Evolutionary conservation across 495 filamentous ascomycete species (phyloP), one percentile per base, ranked within the genome.

Genomic region (Pseudevernia furfuracea): DNA sequence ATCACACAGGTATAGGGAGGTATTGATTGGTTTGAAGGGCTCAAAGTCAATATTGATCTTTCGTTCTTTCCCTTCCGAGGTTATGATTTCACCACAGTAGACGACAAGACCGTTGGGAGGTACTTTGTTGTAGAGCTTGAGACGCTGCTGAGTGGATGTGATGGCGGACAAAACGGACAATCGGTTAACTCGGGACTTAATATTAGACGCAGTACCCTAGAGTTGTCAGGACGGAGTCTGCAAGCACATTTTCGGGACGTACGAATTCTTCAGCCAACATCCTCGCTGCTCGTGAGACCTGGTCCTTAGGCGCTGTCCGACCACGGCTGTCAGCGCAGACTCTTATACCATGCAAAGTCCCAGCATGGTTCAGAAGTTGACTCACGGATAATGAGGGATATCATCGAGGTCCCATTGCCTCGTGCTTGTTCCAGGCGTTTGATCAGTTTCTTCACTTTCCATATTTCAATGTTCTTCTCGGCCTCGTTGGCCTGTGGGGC

Each of bases 221-320:
- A 61, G 41, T 10, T 38, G n/a, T 66, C 39, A 78, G 76, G 59
- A 75, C 60, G 34, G 49, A 36, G 30, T 62, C 8, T 38, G 58
- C 43, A 52, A 23, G 2, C n/a, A 39, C 1, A 55, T 28, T 17
- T 32, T 37, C 10, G 37, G 36, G 66, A 81, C 89, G 69, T 82
- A 96, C 92, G 74, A 92, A 97, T 88, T 97, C 93, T 96, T 98
- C 94, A 78, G 94, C 94, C 85, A 98, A 87, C 94, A 98, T 98
- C 83, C 96, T 96, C 48, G 95, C 91, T 44, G 91, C 90, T 65
- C 94, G 86, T 17, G 95, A 97, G 59, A 98, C 84, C 77, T 98
- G 94, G 77, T 97, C 94, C 85, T 97, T 98, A 59, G 94, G 94
- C 56, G 94, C 90, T 96, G 69, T 37, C 58, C 11, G 0, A 58